A percentile compares a stretch with the other conserved stretches of the same genome.
These are phyloP conservation scores for Colletotrichum liaoningense DNA, from an alignment of 2,329 filamentous ascomycete genomes.

Conservation along the genomic window DNA sequence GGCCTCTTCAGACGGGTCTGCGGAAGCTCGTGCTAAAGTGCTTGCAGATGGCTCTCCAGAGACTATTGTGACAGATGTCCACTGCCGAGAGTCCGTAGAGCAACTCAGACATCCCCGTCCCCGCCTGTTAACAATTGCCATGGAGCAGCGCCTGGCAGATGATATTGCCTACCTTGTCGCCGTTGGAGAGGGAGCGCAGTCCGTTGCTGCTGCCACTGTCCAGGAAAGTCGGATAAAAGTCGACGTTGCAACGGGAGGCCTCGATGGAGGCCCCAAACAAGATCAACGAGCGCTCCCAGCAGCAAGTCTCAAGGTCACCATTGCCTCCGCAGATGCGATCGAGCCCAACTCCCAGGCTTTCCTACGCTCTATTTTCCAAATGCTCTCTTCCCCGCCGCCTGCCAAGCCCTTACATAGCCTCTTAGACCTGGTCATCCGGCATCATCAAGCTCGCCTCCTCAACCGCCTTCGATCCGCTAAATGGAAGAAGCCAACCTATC, in stretches of 20 bases:
- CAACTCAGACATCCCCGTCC: neutral
- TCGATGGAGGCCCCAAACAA: neutral
- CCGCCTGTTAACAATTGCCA: slow-evolving; percentile 14
- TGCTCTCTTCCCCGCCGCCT: slow-evolving; percentile 2
- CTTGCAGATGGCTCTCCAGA: neutral
- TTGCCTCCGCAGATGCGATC: slow-evolving; percentile 35
- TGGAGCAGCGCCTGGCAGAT: slow-evolving; percentile 32
- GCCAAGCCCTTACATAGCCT: slow-evolving; percentile 15
- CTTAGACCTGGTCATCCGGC: slow-evolving; percentile 18
- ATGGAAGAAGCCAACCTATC: slow-evolving; percentile 35
- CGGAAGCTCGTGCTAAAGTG: neutral
- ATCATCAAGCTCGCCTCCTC: slow-evolving; percentile 35
- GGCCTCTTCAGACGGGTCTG: neutral
- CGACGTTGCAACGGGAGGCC: neutral
- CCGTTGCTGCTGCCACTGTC: slow-evolving; percentile 34
- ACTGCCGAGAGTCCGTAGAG: neutral
- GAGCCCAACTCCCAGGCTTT: slow-evolving; percentile 29
- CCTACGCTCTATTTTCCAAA: slow-evolving; percentile 23
- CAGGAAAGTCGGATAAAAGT: slow-evolving; percentile 20
- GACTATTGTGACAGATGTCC: neutral
- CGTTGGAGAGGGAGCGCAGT: slow-evolving; percentile 36
- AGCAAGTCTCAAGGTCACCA: slow-evolving; percentile 17
- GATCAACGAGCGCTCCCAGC: neutral
- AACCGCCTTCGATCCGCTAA: slow-evolving; percentile 35
- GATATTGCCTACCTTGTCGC: slow-evolving; percentile 33